These are phyloP conservation scores for Solanum boliviense DNA, from an alignment of 257 asterid species.

Conservation along the genomic window DNA sequence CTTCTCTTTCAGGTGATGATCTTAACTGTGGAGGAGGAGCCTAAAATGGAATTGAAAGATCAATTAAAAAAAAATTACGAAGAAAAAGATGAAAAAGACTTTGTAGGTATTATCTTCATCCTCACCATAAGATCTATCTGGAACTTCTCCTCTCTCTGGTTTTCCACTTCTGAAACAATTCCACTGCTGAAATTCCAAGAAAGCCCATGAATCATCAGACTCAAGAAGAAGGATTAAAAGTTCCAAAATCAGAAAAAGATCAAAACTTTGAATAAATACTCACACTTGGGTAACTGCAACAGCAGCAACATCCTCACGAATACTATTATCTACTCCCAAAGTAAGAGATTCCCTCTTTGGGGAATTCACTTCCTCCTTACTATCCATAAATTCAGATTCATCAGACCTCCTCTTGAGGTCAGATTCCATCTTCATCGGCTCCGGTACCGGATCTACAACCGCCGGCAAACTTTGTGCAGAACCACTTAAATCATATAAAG, in stretches of 20 bases:
- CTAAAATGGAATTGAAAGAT: conserved; percentile 24
- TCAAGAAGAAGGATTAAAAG: neutral
- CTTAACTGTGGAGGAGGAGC: conserved; percentile 78
- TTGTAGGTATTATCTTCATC: neutral
- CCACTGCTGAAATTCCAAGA: conserved; percentile 29
- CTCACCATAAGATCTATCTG: conserved; percentile 98
- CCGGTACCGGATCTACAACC: conserved; percentile 12
- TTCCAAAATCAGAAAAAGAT: neutral
- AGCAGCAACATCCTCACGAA: conserved; percentile 21
- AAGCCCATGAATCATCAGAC: neutral
- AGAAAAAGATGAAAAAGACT: neutral
- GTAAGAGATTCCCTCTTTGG: conserved; percentile 40
- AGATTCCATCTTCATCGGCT: conserved; percentile 19
- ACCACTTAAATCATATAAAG: conserved; percentile 20
- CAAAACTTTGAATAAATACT: conserved; percentile 17
- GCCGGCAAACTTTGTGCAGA: conserved; percentile 17
- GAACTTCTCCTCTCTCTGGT: conserved; percentile 55
- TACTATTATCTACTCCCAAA: conserved; percentile 25
- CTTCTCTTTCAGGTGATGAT: conserved; percentile 50
- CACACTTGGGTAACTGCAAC: conserved; percentile 35
- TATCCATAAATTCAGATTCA: conserved; percentile 15
- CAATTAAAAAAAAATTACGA: neutral
- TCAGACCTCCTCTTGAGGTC: conserved; percentile 23
- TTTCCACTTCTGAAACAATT: conserved; percentile 24
- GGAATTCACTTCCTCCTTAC: conserved; percentile 34